Conservation (phyloP, 345 rosid genomes). For the Gossypium mustelinum region DNA sequence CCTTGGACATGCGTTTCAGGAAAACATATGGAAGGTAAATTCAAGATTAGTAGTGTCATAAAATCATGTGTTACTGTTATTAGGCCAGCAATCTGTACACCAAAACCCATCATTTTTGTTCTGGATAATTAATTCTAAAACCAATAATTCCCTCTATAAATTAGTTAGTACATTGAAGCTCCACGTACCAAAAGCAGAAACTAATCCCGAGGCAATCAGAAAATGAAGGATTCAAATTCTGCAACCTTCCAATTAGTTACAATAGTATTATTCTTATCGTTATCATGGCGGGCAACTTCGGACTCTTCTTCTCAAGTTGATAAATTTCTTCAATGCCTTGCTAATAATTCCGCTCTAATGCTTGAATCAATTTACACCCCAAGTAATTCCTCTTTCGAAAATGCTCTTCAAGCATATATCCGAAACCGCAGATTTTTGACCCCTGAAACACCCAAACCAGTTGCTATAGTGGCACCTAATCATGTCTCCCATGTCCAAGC, state of each 20-base stretch:
- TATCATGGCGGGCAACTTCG: neutral
- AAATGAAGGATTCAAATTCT: neutral
- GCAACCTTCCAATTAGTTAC: neutral
- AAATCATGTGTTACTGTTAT: too few species aligned
- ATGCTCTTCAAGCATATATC: slow-evolving; percentile 22
- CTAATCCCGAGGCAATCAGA: neutral
- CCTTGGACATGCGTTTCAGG: too few species aligned
- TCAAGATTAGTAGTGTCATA: too few species aligned
- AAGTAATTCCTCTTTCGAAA: slow-evolving; percentile 5
- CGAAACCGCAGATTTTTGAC: slow-evolving; percentile 38
- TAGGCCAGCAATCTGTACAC: neutral
- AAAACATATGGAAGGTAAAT: too few species aligned
- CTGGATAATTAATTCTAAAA: too few species aligned
- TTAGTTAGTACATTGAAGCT: neutral
- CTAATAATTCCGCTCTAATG: neutral
- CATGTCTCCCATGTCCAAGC: slow-evolving; percentile 46
- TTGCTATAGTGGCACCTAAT: slow-evolving; percentile 28
- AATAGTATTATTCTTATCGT: neutral
- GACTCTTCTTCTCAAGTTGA: neutral
- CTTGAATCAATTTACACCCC: neutral
- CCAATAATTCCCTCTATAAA: neutral
- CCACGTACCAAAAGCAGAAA: neutral
- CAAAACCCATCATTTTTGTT: neutral
- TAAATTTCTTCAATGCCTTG: slow-evolving; percentile 27
- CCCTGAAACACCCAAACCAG: slow-evolving; percentile 38